Evolutionary conservation across 768 basidiomycete genomes (phyloP).

Genomic region (Lactarius sanguifluus): DNA sequence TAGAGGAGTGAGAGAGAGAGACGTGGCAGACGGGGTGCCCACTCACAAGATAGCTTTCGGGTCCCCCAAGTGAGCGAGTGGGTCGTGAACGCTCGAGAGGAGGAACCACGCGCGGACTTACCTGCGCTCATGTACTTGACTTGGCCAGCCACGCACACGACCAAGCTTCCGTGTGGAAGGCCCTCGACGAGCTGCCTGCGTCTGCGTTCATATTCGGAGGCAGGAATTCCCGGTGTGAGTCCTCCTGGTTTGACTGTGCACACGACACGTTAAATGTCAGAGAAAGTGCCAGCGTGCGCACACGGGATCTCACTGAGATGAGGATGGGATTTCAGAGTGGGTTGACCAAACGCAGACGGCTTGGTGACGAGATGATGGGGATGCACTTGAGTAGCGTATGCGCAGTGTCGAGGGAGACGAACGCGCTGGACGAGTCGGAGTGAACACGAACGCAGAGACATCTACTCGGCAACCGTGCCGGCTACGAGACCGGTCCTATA

Average conservation of each 20-base stretch:
- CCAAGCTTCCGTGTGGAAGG: constrained; percentile 44
- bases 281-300: not conserved
- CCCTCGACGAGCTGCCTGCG: constrained; percentile 42
- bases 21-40: not conserved
- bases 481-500: not conserved
- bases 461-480: not conserved
- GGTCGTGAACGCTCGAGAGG: not conserved
- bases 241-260: constrained; percentile 36
- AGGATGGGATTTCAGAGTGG: constrained; percentile 44
- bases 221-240: constrained; percentile 46
- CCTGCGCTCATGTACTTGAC: constrained; percentile 44
- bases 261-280: not conserved
- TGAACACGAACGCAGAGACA: constrained; percentile 11
- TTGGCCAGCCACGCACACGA: constrained; percentile 46
- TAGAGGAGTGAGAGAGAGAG: not conserved
- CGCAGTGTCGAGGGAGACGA: not conserved
- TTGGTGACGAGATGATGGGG: constrained; percentile 31
- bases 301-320: constrained; percentile 38
- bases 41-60: not conserved
- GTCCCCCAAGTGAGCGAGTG: not conserved
- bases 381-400: constrained; percentile 25
- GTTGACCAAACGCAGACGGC: constrained; percentile 46
- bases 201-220: constrained; percentile 45
- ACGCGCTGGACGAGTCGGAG: not conserved
- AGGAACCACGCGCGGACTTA: constrained; percentile 12